Conservation (phyloP, 192 early-diverging fungal genomes). For the Fimicolochytrium jonesii region DNA sequence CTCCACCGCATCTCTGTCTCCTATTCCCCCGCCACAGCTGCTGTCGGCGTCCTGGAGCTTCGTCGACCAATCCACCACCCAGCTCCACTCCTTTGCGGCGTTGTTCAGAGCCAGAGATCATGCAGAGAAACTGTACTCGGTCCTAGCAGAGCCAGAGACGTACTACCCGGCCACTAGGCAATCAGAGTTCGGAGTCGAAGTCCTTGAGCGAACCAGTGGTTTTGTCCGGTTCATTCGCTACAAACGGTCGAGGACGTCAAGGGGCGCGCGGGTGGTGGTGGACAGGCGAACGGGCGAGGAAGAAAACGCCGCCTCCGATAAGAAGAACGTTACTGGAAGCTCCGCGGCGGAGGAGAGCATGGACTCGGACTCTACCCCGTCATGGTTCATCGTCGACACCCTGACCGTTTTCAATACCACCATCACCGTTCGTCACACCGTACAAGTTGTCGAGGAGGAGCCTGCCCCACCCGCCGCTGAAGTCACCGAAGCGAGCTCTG, state of each 20-base stretch:
- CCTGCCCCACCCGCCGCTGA: too few species aligned
- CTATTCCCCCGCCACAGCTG: conserved; percentile 3
- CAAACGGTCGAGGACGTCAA: conserved; percentile 5
- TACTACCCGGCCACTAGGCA: conserved; percentile 20
- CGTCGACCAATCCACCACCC: conserved; percentile 23
- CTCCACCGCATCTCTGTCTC: too few species aligned
- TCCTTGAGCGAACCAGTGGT: conserved; percentile 3
- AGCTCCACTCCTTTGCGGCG: not conserved
- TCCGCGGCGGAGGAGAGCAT: not conserved
- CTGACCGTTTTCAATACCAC: conserved; percentile 19
- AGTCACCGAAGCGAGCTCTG: not conserved
- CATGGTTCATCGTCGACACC: conserved; percentile 11
- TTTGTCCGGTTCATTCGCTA: conserved; percentile 19
- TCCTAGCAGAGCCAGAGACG: conserved; percentile 15
- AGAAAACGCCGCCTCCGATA: not conserved
- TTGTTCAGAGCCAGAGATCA: conserved; percentile 13
- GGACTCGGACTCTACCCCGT: not conserved
- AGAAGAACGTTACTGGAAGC: not conserved
- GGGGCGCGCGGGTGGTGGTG: conserved; percentile 8
- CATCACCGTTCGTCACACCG: conserved; percentile 3
- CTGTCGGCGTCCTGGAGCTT: conserved; percentile 23
- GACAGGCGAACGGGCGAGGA: conserved; percentile 13
- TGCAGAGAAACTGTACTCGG: conserved; percentile 13
- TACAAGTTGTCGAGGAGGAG: conserved; percentile 4
- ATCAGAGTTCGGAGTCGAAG: conserved; percentile 22